These are phyloP conservation scores for Phlyctochytrium arcticum DNA, from an alignment of 192 early-diverging fungal genomes.

Conservation along the genomic window DNA sequence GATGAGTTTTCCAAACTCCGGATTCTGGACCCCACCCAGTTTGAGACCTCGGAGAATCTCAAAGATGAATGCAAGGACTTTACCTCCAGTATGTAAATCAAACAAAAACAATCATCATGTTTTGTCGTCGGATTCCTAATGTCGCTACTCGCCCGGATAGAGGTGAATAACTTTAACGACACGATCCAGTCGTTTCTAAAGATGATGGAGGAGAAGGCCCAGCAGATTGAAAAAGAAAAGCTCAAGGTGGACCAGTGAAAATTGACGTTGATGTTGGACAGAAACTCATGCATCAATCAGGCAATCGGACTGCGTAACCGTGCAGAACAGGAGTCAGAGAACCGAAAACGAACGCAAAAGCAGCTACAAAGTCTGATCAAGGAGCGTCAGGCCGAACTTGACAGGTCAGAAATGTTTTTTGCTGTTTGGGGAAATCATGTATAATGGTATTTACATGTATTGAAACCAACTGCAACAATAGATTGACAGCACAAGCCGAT, in stretches of 20 bases:
- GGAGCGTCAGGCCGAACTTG: constrained; percentile 40
- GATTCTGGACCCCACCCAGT: constrained; percentile 45
- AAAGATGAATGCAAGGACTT: constrained; percentile 55
- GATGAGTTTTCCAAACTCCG: constrained; percentile 59
- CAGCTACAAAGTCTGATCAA: constrained; percentile 38
- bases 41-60: constrained; percentile 47
- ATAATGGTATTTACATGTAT: neutral
- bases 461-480: neutral
- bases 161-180: constrained; percentile 41
- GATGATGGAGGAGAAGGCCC: constrained; percentile 43
- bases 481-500: constrained; percentile 37
- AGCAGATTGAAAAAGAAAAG: constrained; percentile 51
- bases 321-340: constrained; percentile 38
- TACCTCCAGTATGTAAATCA: constrained; percentile 30
- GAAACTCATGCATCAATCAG: neutral
- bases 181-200: constrained; percentile 38
- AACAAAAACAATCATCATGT: neutral
- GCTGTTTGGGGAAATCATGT: no score
- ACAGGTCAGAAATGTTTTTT: constrained; percentile 11
- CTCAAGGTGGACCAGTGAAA: constrained; percentile 37
- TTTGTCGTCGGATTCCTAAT: neutral
- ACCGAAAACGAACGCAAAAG: constrained; percentile 24
- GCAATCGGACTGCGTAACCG: constrained; percentile 48
- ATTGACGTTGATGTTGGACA: neutral
- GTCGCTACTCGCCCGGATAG: constrained; percentile 23